Conservation (phyloP, 2,329 filamentous ascomycete genomes). For the Cytospora mali region DNA sequence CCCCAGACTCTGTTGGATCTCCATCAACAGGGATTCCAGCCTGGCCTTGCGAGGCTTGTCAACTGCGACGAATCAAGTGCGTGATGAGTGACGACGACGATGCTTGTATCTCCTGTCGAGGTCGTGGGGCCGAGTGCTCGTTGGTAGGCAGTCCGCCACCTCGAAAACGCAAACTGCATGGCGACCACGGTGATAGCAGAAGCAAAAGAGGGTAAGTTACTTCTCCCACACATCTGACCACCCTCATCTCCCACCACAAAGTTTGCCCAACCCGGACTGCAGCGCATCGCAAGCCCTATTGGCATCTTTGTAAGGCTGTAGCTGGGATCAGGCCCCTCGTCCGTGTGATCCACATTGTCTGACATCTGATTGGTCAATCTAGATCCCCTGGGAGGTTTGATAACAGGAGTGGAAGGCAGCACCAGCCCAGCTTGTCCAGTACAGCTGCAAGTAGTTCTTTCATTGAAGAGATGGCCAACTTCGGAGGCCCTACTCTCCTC, state of each 20-base stretch:
- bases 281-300: constrained; percentile 16
- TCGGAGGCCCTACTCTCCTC: constrained; percentile 66
- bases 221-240: constrained; percentile 23
- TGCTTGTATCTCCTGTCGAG: constrained; percentile 75
- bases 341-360: constrained; percentile 37
- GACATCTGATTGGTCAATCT: constrained; percentile 51
- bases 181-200: constrained; percentile 61
- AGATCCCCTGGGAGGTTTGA: constrained; percentile 61
- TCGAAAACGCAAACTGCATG: constrained; percentile 77
- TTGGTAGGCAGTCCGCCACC: constrained; percentile 75
- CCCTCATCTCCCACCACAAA: constrained; percentile 14
- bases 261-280: constrained; percentile 17
- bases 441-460: constrained; percentile 64
- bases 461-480: constrained; percentile 71
- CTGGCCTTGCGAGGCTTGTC: constrained; percentile 73
- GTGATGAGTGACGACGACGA: constrained; percentile 73
- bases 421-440: constrained; percentile 62
- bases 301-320: constrained; percentile 4
- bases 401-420: constrained; percentile 55
- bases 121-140: constrained; percentile 77
- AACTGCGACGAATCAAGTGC: constrained; percentile 73
- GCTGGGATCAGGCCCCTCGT: constrained; percentile 18
- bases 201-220: constrained; percentile 70
- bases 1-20: constrained; percentile 49
- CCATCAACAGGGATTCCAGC: constrained; percentile 44